These are phyloP conservation scores for Xerocomellus dryophilus DNA, from an alignment of 768 basidiomycete genomes.

Conservation along the genomic window DNA sequence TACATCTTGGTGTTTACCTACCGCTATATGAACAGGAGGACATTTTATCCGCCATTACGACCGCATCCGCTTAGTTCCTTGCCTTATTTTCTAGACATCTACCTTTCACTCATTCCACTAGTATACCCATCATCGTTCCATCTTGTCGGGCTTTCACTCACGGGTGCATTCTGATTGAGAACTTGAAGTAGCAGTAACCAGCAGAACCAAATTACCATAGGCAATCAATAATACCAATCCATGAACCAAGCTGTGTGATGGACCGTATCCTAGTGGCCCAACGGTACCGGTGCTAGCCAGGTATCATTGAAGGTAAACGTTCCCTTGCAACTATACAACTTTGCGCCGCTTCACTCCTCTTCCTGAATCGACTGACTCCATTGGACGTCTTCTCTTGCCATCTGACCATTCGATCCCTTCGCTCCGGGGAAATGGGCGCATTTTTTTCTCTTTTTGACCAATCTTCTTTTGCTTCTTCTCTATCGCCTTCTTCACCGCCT, in stretches of 20 bases:
- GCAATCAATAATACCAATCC: slow-evolving; percentile 25
- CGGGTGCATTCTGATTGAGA: slow-evolving; percentile 25
- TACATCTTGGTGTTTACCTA: slow-evolving; percentile 74
- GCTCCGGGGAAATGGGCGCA: slow-evolving; percentile 56
- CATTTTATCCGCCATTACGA: slow-evolving; percentile 24
- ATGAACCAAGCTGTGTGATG: slow-evolving; percentile 1
- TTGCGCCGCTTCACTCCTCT: slow-evolving; percentile 25
- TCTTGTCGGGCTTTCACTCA: slow-evolving; percentile 26
- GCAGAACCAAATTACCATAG: slow-evolving; percentile 29
- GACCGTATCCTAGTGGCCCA: neutral
- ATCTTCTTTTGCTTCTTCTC: slow-evolving; percentile 88
- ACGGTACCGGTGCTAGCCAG: neutral
- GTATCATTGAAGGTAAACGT: neutral
- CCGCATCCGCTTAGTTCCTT: slow-evolving; percentile 15
- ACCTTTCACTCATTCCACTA: slow-evolving; percentile 13
- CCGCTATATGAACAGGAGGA: slow-evolving; percentile 72
- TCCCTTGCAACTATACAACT: slow-evolving; percentile 5
- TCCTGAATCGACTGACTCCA: slow-evolving; percentile 7
- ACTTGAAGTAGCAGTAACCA: slow-evolving; percentile 27
- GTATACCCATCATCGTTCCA: slow-evolving; percentile 31
- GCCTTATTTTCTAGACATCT: slow-evolving; percentile 24
- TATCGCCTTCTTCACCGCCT: slow-evolving; percentile 82
- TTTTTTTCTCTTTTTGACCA: slow-evolving; percentile 85
- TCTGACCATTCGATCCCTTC: slow-evolving; percentile 11
- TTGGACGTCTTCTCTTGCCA: slow-evolving; percentile 17